Percentiles rank a stretch among this genome's conserved stretches.
These are phyloP conservation scores for Suhomyces taliae DNA, from an alignment of 1,139 yeast genomes.

Conservation along the genomic window DNA sequence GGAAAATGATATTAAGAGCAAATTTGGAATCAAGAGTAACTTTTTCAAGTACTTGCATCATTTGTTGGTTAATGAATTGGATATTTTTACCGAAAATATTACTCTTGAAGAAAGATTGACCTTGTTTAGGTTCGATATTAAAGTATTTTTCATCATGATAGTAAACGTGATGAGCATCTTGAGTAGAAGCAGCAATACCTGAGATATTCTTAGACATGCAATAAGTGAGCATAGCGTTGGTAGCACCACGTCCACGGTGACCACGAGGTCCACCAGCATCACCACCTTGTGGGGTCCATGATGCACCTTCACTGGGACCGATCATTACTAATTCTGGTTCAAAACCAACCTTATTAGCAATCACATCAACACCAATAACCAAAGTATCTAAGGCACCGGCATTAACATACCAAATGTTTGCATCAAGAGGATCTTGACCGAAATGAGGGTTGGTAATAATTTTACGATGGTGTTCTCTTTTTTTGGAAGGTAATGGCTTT, in stretches of 20 bases:
- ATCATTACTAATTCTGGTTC: conserved; percentile 39
- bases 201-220: conserved; percentile 26
- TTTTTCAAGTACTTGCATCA: conserved; percentile 15
- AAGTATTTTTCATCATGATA: conserved; percentile 33
- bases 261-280: conserved; percentile 3
- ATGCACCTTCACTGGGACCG: conserved; percentile 40
- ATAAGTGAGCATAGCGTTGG: conserved; percentile 9
- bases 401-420: conserved; percentile 42
- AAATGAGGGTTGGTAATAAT: conserved; percentile 15
- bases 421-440: conserved; percentile 38
- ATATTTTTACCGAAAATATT: conserved; percentile 29
- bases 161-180: conserved; percentile 32
- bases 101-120: conserved; percentile 16
- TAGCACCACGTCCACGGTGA: conserved; percentile 7
- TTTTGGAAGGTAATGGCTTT: neutral
- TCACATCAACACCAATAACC: conserved; percentile 32
- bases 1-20: conserved; percentile 31
- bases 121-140: conserved; percentile 16
- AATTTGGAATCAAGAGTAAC: conserved; percentile 4
- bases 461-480: neutral
- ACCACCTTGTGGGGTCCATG: conserved; percentile 13
- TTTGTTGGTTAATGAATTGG: conserved; percentile 25
- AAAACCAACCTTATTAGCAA: conserved; percentile 36
- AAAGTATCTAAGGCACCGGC: conserved; percentile 32
- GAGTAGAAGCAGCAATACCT: conserved; percentile 28